A percentile compares a stretch with the other conserved stretches of the same genome.
phyloP scores from a whole-genome alignment of 2,329 filamentous ascomycete genomes.

The Sclerotinia sclerotiorum region DNA sequence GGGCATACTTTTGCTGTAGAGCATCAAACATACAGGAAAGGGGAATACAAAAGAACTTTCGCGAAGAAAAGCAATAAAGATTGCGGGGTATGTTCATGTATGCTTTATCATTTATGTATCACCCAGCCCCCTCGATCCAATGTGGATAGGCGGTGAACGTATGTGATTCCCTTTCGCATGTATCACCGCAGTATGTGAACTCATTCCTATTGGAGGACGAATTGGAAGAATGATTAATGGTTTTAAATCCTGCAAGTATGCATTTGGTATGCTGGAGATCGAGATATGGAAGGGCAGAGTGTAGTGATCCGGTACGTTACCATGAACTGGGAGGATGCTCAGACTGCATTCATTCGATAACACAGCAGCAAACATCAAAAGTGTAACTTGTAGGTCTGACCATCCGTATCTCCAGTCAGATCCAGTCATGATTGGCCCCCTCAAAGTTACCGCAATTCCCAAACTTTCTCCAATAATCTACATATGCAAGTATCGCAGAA shows the following conservation, averaged over 20 bases:
- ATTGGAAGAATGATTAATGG: background rate
- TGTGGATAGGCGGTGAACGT: conserved; percentile 21
- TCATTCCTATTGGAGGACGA: background rate
- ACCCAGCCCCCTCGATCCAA: conserved; percentile 13
- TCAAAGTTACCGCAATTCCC: background rate
- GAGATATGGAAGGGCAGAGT: conserved; percentile 5
- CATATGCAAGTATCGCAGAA: background rate
- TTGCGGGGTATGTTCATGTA: conserved; percentile 24
- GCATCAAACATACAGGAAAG: background rate
- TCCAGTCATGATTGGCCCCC: background rate
- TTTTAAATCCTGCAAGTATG: background rate
- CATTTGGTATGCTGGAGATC: background rate
- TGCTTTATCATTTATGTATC: conserved; percentile 5
- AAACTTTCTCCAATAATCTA: background rate
- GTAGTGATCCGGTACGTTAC: background rate
- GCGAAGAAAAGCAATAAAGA: conserved; percentile 19
- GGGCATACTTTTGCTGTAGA: background rate
- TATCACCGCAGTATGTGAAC: conserved; percentile 3
- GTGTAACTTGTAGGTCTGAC: background rate
- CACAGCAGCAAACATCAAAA: background rate
- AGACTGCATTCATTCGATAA: background rate
- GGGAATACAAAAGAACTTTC: conserved; percentile 15
- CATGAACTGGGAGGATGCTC: background rate
- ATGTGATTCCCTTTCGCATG: conserved; percentile 8
- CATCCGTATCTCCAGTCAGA: background rate